Base-by-base conservation (phyloP, 1,284 basidiomycete species). In the Pholiota adiposa region DNA sequence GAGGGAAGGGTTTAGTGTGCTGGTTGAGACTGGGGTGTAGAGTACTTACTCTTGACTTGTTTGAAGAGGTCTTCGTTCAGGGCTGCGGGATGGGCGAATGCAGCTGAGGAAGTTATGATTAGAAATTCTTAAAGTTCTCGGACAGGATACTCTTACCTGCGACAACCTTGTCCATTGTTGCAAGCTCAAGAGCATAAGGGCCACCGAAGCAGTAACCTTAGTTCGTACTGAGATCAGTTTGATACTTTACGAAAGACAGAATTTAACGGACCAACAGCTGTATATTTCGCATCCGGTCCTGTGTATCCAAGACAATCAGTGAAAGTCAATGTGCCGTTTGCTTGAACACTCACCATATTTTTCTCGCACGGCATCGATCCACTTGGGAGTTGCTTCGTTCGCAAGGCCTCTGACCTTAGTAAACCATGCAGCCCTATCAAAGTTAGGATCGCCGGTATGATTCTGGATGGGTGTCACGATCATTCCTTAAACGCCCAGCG, bases 51-150 rank as follows among this genome's bases (percentile, higher is more conserved):
- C 31, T 77, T 82, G 21, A 83, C 62, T 1, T 80, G 77, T 21
- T 69, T 67, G 68, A 87, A 79, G 49, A 83, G 71, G 2, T 79
- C 75, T 51, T 79, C 78, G 23, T 78, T 79, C 23, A 89, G 67
- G 6, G 38, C 76, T 3, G 81, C 78, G 14, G 86, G 83, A 70
- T 88, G 81, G n/a, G 81, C 83, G 61, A 85, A 76, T 4, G 84
- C 83, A 38, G 75, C 85, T 65, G 19, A 44, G 12, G 19, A 46
- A 80, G 58, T 51, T 31, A 44, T 23, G 27, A 49, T 9, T 27
- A 14, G 9, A 38, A 25, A 9, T 25, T 23, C 2, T 18, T 49
- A 33, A 34, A 44, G n/a, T 33, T 40, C 7, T 1, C 33, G 2
- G n/a, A 12, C 25, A 25, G 27, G 2, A 46, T 40, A 53, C 23